A percentile compares a stretch with the other conserved stretches of the same genome.
Conservation (phyloP, 495 filamentous ascomycete species). For the Chlorociboria aeruginascens region DNA sequence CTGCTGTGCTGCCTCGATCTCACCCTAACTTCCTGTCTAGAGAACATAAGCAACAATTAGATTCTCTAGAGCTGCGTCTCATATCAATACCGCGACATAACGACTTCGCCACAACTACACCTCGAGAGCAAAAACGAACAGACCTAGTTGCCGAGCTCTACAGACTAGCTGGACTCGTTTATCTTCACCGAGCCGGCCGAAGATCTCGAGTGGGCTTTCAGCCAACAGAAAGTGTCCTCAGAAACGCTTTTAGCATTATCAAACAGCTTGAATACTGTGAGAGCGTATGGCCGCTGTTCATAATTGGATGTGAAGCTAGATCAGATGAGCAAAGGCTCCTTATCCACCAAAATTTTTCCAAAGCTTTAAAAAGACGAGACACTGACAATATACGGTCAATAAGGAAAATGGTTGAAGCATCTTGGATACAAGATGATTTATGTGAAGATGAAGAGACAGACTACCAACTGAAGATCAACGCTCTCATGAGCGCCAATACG, state of each 20-base stretch:
- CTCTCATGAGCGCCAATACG: neutral
- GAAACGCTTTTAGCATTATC: slow-evolving; percentile 1
- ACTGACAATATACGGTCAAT: neutral
- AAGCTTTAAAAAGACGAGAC: neutral
- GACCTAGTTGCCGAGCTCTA: slow-evolving; percentile 9
- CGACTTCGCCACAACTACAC: neutral
- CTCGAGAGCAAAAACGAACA: neutral
- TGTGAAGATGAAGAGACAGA: neutral
- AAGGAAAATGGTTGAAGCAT: neutral
- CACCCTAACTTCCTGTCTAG: neutral
- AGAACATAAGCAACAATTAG: neutral
- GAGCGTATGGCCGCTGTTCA: slow-evolving; percentile 3
- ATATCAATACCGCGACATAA: neutral
- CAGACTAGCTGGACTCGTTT: slow-evolving; percentile 11
- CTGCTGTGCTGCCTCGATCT: slow-evolving; percentile 2
- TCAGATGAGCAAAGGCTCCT: neutral
- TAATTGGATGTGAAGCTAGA: slow-evolving; percentile 3
- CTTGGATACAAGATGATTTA: slow-evolving; percentile 8
- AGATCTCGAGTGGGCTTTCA: neutral
- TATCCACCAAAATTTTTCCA: neutral
- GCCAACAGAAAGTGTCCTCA: neutral
- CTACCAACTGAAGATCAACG: neutral
- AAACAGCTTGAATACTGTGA: slow-evolving; percentile 1
- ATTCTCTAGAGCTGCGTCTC: neutral
- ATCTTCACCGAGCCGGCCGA: slow-evolving; percentile 12